Percentiles rank a stretch among this genome's conserved stretches.
Conservation (phyloP, 148 eudicot genomes). For the Diospyros lotus region DNA sequence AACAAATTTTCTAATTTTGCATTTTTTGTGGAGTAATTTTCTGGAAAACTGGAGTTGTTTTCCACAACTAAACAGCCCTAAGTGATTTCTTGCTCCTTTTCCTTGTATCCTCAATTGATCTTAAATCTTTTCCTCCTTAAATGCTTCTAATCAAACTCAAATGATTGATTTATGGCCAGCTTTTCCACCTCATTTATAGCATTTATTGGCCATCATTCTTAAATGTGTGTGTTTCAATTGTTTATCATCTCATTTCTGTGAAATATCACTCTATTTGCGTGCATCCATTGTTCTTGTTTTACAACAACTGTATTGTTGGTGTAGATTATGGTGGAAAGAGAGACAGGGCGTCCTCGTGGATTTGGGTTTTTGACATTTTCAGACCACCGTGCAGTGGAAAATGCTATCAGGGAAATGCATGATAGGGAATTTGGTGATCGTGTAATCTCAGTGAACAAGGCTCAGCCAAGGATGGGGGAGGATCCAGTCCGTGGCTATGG, state of each 20-base stretch:
- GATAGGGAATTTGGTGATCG: slow-evolving; percentile 35
- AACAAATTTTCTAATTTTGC: too few species aligned
- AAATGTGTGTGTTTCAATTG: background rate
- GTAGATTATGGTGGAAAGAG: slow-evolving; percentile 72
- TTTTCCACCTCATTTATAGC: background rate
- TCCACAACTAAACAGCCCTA: background rate
- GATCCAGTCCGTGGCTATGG: slow-evolving; percentile 43
- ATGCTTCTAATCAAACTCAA: background rate
- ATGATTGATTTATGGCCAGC: background rate
- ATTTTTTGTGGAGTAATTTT: too few species aligned
- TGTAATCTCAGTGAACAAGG: slow-evolving; percentile 34
- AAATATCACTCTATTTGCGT: background rate
- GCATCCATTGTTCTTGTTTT: slow-evolving; percentile 7
- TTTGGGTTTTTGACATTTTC: slow-evolving; percentile 69
- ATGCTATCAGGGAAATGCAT: slow-evolving; percentile 70
- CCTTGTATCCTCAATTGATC: background rate
- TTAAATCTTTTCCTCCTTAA: background rate
- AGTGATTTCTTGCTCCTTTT: background rate
- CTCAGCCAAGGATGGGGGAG: slow-evolving; percentile 39
- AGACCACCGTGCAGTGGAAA: slow-evolving; percentile 64
- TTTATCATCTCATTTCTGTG: background rate
- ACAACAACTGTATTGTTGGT: slow-evolving; percentile 18
- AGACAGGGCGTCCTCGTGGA: slow-evolving; percentile 66
- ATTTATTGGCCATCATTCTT: slow-evolving; percentile 1
- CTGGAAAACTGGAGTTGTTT: too few species aligned